Evolutionary conservation across 78 protist species (phyloP).

Genomic region (Dictyostelium purpureum): DNA sequence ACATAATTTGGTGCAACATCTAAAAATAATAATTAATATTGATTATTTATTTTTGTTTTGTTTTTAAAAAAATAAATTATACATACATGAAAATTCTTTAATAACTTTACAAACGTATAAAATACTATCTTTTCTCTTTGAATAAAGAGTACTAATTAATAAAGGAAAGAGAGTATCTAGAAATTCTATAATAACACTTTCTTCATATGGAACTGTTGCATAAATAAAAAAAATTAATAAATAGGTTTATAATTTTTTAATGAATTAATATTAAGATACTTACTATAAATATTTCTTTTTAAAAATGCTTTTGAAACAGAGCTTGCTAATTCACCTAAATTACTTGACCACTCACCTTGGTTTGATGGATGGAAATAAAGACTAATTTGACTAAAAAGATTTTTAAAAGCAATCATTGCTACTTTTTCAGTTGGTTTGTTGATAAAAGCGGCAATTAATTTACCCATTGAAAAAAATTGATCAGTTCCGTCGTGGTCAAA

Average conservation of each 20-base stretch:
- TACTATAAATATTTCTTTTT: conserved; percentile 20
- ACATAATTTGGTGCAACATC: conserved; percentile 39
- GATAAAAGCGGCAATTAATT: not conserved
- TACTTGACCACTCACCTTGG: conserved; percentile 35
- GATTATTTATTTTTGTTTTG: not conserved
- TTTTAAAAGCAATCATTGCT: conserved; percentile 4
- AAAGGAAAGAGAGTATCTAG: conserved; percentile 34
- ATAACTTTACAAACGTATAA: conserved; percentile 41
- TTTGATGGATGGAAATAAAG: conserved; percentile 56
- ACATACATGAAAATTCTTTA: conserved; percentile 63
- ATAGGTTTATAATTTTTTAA: not conserved
- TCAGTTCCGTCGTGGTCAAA: not conserved
- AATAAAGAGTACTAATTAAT: conserved; percentile 11
- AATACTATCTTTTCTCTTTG: conserved; percentile 35
- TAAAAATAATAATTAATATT: not conserved
- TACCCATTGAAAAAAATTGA: conserved; percentile 21
- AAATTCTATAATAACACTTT: not conserved
- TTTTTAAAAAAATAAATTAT: not conserved
- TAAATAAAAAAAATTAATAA: not conserved
- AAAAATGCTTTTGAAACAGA: not conserved
- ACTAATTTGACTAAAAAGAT: not conserved
- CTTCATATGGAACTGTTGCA: conserved; percentile 16
- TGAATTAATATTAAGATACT: not conserved
- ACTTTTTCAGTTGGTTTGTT: not conserved
- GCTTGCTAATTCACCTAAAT: not conserved